Conservation (phyloP, 1,139 yeast species). For the Yamadazyma blattariae region DNA sequence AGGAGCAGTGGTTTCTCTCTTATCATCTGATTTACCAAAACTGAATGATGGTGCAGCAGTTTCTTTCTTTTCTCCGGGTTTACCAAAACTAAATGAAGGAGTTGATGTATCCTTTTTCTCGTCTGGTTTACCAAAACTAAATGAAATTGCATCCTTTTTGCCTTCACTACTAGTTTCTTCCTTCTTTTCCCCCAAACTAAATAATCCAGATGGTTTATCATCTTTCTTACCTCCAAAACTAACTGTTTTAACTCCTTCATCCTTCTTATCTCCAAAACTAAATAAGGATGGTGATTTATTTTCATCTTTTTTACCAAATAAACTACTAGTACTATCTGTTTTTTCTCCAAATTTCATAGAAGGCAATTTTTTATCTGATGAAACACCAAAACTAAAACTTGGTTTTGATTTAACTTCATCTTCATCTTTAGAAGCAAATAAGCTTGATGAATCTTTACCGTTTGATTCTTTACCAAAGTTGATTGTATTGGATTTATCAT, state of each 20-base stretch:
- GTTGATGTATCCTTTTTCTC: constrained; percentile 1
- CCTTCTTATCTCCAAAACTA: too few relatives aligned
- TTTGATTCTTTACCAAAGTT: too few relatives aligned
- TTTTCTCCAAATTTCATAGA: too few relatives aligned
- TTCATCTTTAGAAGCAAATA: too few relatives aligned
- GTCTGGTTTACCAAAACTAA: neutral
- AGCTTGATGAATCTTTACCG: too few relatives aligned
- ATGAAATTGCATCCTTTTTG: constrained; percentile 6
- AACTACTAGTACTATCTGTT: too few relatives aligned
- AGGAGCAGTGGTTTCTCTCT: constrained; percentile 6
- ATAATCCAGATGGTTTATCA: constrained; percentile 4
- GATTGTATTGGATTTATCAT: too few relatives aligned
- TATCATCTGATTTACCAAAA: constrained; percentile 9
- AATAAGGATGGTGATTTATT: too few relatives aligned
- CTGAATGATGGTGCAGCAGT: constrained; percentile 7
- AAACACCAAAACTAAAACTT: neutral
- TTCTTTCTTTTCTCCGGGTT: constrained; percentile 3
- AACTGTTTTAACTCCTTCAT: constrained; percentile 1
- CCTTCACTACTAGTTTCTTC: constrained; percentile 1
- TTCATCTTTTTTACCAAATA: too few relatives aligned
- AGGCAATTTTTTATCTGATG: neutral
- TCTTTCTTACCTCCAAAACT: constrained; percentile 6
- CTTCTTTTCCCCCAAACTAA: neutral
- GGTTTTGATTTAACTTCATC: neutral
- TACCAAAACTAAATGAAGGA: constrained; percentile 17